Conservation (phyloP, 768 basidiomycete species). For the Suillus cothurnatus region DNA sequence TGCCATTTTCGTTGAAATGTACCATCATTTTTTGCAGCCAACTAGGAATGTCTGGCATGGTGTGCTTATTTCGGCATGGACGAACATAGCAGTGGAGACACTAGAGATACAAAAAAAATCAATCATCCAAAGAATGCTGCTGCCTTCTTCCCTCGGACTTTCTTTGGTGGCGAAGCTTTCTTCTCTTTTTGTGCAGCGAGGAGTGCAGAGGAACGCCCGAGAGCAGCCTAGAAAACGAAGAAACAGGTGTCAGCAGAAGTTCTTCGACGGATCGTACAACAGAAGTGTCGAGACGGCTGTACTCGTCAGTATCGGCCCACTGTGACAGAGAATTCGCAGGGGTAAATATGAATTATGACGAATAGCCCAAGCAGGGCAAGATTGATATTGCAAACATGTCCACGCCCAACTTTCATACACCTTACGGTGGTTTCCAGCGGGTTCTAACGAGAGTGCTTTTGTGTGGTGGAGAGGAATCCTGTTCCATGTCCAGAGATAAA, state of each 20-base stretch:
- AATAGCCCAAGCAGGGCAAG: conserved; percentile 23
- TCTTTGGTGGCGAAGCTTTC: conserved; percentile 67
- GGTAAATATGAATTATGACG: conserved; percentile 20
- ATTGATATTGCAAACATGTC: conserved; percentile 86
- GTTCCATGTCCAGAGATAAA: background rate
- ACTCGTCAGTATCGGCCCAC: conserved; percentile 35
- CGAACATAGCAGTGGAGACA: conserved; percentile 21
- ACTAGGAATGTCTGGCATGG: conserved; percentile 12
- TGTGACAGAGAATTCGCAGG: conserved; percentile 21
- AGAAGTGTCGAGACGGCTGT: conserved; percentile 17
- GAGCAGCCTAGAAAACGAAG: conserved; percentile 54
- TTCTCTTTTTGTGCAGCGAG: conserved; percentile 70
- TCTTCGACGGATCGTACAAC: conserved; percentile 46
- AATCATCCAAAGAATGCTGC: conserved; percentile 19
- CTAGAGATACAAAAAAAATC: conserved; percentile 27
- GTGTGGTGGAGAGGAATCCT: conserved; percentile 6
- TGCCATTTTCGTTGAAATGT: conserved; percentile 1
- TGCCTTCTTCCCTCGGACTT: conserved; percentile 70
- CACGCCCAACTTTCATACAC: conserved; percentile 87
- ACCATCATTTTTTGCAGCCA: background rate
- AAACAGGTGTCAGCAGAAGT: conserved; percentile 30
- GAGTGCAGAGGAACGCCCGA: conserved; percentile 78
- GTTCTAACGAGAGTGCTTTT: conserved; percentile 89
- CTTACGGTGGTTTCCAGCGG: conserved; percentile 68
- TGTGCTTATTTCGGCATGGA: conserved; percentile 22